Percentiles rank a stretch among this genome's conserved stretches.
Conservation (phyloP, 2,329 filamentous ascomycete species). For the Aspergillus oerlinghausenensis region DNA sequence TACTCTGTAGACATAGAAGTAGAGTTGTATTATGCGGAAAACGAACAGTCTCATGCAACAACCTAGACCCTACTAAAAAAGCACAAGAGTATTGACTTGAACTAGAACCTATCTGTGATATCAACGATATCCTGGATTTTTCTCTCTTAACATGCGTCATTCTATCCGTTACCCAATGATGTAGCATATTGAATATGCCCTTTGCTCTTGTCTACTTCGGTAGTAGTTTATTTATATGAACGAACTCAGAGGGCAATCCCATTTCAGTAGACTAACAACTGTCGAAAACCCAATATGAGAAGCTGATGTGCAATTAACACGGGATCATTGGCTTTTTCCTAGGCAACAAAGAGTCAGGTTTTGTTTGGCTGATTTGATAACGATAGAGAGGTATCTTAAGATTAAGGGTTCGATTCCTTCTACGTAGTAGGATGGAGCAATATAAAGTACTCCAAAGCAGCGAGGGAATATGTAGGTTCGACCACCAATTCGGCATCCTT, state of each 20-base stretch:
- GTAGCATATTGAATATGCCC: background rate
- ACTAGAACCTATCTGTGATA: background rate
- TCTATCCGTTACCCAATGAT: too few species aligned
- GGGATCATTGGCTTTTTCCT: too few species aligned
- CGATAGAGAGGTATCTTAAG: background rate
- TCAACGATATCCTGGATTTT: background rate
- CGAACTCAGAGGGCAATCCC: too few species aligned
- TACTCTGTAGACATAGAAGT: background rate
- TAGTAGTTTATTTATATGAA: background rate
- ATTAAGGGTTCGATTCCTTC: background rate
- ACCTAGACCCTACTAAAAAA: too few species aligned
- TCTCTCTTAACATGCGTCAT: background rate
- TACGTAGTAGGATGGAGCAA: background rate
- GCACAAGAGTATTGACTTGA: background rate
- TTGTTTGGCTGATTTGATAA: too few species aligned
- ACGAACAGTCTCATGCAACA: background rate
- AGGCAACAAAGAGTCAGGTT: too few species aligned
- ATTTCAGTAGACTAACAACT: too few species aligned
- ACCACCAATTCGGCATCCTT: background rate
- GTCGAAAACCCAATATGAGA: too few species aligned
- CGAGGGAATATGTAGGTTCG: background rate
- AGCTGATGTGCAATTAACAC: too few species aligned
- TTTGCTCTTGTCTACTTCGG: background rate
- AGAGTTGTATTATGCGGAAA: too few species aligned
- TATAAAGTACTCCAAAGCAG: background rate